Evolutionary conservation across 495 filamentous ascomycete genomes (phyloP).

Genomic region (Hypoxylon fragiforme): DNA sequence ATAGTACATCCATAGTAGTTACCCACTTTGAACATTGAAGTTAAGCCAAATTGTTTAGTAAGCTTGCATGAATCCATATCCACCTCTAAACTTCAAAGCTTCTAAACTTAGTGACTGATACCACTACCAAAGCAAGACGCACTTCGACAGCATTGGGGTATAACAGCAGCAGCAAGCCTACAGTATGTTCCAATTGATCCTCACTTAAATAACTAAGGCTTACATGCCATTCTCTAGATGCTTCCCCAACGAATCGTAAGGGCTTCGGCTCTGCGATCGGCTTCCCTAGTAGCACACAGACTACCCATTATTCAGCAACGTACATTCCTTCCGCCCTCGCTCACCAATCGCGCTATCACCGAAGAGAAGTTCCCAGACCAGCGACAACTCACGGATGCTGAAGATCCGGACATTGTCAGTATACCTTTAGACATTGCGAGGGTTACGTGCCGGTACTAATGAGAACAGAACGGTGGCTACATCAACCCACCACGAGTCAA

Average conservation of each 20-base stretch:
- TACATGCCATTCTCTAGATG: constrained; percentile 54
- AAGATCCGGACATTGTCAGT: constrained; percentile 76
- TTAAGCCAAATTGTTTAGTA: constrained; percentile 17
- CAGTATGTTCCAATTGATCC: constrained; percentile 28
- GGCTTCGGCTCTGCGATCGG: constrained; percentile 58
- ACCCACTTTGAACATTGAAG: not conserved
- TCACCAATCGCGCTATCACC: constrained; percentile 43
- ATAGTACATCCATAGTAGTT: too few species aligned
- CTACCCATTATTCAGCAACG: constrained; percentile 54
- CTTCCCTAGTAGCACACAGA: constrained; percentile 46
- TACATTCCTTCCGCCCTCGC: constrained; percentile 50
- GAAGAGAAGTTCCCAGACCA: constrained; percentile 55
- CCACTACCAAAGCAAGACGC: constrained; percentile 2
- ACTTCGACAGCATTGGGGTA: constrained; percentile 18
- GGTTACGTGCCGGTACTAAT: constrained; percentile 24
- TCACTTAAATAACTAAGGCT: not conserved
- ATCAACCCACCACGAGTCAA: constrained; percentile 82
- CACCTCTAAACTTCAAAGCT: constrained; percentile 7
- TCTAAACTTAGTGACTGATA: not conserved
- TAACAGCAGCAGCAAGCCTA: constrained; percentile 13
- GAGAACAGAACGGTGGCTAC: constrained; percentile 83
- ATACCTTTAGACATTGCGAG: constrained; percentile 11
- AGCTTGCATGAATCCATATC: constrained; percentile 15
- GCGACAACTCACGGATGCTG: constrained; percentile 59
- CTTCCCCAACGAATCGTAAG: constrained; percentile 62